Base-by-base conservation (phyloP, 768 basidiomycete species). In the Suillus decipiens region DNA sequence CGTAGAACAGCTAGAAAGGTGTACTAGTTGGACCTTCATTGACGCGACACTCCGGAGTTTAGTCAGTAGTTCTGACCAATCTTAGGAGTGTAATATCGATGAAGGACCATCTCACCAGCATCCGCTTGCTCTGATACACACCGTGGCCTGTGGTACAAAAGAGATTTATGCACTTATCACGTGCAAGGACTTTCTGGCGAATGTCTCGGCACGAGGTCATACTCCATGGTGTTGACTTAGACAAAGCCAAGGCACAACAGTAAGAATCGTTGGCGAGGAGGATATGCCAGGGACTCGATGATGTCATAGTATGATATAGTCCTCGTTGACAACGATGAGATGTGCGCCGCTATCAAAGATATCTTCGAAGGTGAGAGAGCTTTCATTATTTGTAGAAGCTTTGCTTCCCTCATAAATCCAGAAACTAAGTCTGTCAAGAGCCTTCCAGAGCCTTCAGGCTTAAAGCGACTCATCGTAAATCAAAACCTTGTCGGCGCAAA, bases 291-390 rank as follows among this genome's bases (percentile, higher is more conserved):
- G 81, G 90, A 54, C 81, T 93, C 42, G 28, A 28, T 3, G 3
- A 28, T 28, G 28, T 1, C 28, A 28, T 76, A 98, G 22, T 95
- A 98, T 68, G 87, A 85, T 2, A 77, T 99, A 39, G 86, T 95
- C 57, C 85, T 89, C 70, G 93, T 90, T 37, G 86, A 92, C 72
- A 99, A 97, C 66, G 97, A 99, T 72, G 96, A 96, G 74, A 88
- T 99, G 51, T 99, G 97, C 72, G 97, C 97, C 8, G 95, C 95
- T 6, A 98, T 99, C 79, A 99, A 99, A 78, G 97, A 99, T 70
- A 90, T 99, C 36, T 99, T 99, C 71, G 95, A 99, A 80, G 96
- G 96, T 93, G 28, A 65, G 80, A 37, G 28, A 41, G 65, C 24
- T 37, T 64, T 22, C 19, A 22, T 45, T 62, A 10, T 61, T 64